A percentile compares a stretch with the other conserved stretches of the same genome.
phyloP scores from a whole-genome alignment of 2,329 filamentous ascomycete species.

The Penicillium sclerotiorum region DNA sequence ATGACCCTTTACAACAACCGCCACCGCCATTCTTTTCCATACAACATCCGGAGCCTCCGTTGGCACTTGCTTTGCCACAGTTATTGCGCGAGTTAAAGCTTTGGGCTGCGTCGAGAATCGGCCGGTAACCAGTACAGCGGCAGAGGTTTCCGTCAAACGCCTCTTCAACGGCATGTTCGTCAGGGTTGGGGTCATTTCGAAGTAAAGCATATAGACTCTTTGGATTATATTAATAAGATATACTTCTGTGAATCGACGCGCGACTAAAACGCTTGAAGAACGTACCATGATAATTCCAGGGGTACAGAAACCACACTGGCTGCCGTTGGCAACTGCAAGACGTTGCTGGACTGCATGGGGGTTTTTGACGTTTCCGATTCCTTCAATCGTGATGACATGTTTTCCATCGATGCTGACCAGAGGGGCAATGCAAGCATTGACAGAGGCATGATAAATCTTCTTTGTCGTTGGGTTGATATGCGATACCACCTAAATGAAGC shows the following conservation, averaged over 20 bases:
- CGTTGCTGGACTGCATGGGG: conserved; percentile 91
- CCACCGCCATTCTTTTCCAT: conserved; percentile 66
- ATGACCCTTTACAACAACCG: conserved; percentile 68
- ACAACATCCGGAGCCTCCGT: conserved; percentile 69
- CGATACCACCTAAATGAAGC: conserved; percentile 66
- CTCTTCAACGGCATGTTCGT: conserved; percentile 85
- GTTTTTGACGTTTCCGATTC: conserved; percentile 82
- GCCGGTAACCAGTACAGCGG: conserved; percentile 90
- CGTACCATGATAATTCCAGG: conserved; percentile 89
- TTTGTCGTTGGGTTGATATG: conserved; percentile 92
- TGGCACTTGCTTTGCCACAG: conserved; percentile 59
- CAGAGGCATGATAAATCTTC: conserved; percentile 91
- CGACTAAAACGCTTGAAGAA: no score
- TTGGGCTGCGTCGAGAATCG: conserved; percentile 91
- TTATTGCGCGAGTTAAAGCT: conserved; percentile 66
- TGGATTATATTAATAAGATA: no score
- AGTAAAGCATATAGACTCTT: conserved; percentile 89
- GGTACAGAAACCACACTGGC: conserved; percentile 94
- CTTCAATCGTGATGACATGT: conserved; percentile 96
- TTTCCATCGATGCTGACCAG: conserved; percentile 94
- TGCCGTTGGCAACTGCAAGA: conserved; percentile 87
- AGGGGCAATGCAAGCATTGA: conserved; percentile 93
- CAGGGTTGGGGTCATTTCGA: conserved; percentile 77
- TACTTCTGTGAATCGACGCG: no score
- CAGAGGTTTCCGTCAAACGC: conserved; percentile 97